Evolutionary conservation across 1,284 basidiomycete genomes (phyloP).

Genomic region (Fistulinella cinereoalba): DNA sequence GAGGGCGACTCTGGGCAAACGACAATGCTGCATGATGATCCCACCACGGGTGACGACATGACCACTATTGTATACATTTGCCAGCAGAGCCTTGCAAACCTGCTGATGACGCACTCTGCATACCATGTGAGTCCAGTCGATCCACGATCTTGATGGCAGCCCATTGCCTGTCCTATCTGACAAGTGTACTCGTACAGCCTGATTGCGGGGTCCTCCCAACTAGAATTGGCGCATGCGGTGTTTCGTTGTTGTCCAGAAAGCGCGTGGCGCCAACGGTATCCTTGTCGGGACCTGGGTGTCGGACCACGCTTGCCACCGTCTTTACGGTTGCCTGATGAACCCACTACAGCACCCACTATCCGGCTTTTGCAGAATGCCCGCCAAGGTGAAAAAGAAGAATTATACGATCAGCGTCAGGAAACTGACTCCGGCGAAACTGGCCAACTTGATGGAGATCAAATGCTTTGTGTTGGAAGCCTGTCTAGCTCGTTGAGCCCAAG

Average conservation of each 20-base stretch:
- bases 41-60: slow-evolving; percentile 5
- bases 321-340: slow-evolving; percentile 54
- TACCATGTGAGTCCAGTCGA: slow-evolving; percentile 30
- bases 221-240: slow-evolving; percentile 76
- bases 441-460: slow-evolving; percentile 96
- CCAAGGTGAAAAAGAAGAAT: slow-evolving; percentile 73
- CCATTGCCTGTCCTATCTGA: background rate
- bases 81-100: slow-evolving; percentile 83
- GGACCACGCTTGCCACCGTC: background rate
- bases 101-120: slow-evolving; percentile 74
- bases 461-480: slow-evolving; percentile 97
- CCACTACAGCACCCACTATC: slow-evolving; percentile 79
- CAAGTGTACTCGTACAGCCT: slow-evolving; percentile 83
- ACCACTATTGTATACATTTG: slow-evolving; percentile 80
- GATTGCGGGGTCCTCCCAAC: slow-evolving; percentile 39
- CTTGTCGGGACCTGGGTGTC: slow-evolving; percentile 93
- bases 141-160: background rate
- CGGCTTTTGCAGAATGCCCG: slow-evolving; percentile 68
- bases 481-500: slow-evolving; percentile 83
- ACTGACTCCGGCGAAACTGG: slow-evolving; percentile 92
- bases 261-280: slow-evolving; percentile 89
- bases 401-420: slow-evolving; percentile 97
- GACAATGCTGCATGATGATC: background rate
- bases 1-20: background rate
- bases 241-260: slow-evolving; percentile 86